Evolutionary conservation across 2,329 filamentous ascomycete species (phyloP), one percentile per base, ranked within the genome.

Genomic region (Trichoderma semiorbis): DNA sequence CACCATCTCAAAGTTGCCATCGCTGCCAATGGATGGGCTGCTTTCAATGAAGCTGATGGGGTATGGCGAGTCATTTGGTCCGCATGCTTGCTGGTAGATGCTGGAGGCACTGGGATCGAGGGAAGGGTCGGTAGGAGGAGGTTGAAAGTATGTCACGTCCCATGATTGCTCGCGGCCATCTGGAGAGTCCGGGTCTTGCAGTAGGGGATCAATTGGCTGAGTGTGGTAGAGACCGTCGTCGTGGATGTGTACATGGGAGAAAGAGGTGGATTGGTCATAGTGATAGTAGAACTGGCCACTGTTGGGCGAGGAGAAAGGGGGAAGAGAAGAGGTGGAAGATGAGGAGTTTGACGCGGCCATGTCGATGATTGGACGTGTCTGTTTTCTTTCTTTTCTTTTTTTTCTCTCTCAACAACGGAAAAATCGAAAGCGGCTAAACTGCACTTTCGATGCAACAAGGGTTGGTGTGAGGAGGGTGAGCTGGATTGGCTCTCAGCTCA

Each of bases 1-100:
- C 16, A 28, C 7, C 26, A 34, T 18, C 16, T 61, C 62, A 26
- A 53, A 69, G 57, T 53, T 28, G 26, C 18, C n/a, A 32, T 72
- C 70, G 26, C 70, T 67, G 24, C 53, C 55, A n/a, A 68, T 57
- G 21, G 70, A 72, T n/a, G 70, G 70, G 39, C 69, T 28, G 43
- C 63, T 36, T 24, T 69, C 55, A 26, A 53, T 30, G 24, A 67
- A 67, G 30, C 63, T 67, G 24, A 67, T 55, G 24, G 70, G 63
- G 50, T 63, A 36, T 18, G 57, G 67, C 30, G 67, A 63, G 30
- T 32, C 43, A 14, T 63, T 69, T 28, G 28, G 67, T 30, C 21
- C 28, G 7, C 24, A 26, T 26, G 58, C 57, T 7, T 43, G 16
- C 14, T 61, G 58, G 26, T 63, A 69, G 8, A 62, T 14, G 57